phyloP scores from a whole-genome alignment of 1,284 basidiomycete species.

The Exsudoporus floridanus region DNA sequence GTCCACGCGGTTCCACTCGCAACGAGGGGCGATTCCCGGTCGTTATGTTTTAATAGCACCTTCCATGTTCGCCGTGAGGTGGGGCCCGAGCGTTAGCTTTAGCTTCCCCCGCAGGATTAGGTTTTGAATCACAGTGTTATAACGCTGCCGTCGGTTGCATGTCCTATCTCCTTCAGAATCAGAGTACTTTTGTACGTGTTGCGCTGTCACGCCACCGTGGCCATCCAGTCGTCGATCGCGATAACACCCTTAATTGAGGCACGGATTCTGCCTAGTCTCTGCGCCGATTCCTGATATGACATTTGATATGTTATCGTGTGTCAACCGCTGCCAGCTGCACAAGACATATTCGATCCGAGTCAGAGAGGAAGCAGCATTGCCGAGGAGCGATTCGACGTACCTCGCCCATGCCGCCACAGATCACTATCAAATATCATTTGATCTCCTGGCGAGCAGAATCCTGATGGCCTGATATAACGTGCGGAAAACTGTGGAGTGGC shows the following conservation, averaged over 20 bases:
- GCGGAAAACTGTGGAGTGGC: background rate
- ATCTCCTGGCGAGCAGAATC: slow-evolving; percentile 1
- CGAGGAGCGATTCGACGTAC: background rate
- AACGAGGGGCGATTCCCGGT: slow-evolving; percentile 15
- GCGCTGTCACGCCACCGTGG: slow-evolving; percentile 5
- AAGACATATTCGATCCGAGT: slow-evolving; percentile 4
- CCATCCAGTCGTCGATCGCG: slow-evolving; percentile 30
- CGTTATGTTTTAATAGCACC: slow-evolving; percentile 8
- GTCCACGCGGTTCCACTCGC: slow-evolving; percentile 32
- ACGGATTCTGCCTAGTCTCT: slow-evolving; percentile 11
- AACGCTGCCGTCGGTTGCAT: slow-evolving; percentile 17
- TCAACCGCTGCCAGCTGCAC: background rate
- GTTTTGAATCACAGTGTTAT: slow-evolving; percentile 16
- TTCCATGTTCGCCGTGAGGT: slow-evolving; percentile 12
- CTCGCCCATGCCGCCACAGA: background rate
- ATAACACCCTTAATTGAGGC: slow-evolving; percentile 28
- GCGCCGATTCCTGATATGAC: slow-evolving; percentile 14
- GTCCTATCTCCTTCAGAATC: slow-evolving; percentile 17
- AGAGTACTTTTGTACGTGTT: slow-evolving; percentile 24
- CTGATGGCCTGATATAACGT: background rate
- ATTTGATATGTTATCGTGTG: slow-evolving; percentile 7
- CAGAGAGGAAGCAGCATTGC: too few species aligned
- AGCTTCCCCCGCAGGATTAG: slow-evolving; percentile 19
- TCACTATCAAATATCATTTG: slow-evolving; percentile 12
- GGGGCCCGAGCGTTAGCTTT: background rate